Base-by-base conservation (phyloP, 2,329 filamentous ascomycete species). In the Conoideocrella luteorostrata region DNA sequence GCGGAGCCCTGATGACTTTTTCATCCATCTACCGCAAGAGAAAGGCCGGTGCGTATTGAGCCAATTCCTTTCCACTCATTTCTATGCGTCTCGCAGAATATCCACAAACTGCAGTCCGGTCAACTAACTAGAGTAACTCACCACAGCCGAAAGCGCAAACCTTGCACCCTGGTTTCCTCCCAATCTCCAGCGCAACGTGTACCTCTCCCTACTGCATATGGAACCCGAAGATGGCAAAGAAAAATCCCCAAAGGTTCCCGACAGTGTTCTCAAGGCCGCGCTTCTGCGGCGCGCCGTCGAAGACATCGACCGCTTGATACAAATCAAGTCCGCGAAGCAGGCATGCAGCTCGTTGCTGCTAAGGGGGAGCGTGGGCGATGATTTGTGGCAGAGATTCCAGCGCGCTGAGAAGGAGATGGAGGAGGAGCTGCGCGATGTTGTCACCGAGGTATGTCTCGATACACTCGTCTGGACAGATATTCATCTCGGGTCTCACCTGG, bases 371-470 rank as follows among this genome's bases (percentile, higher is more conserved):
- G 89, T 98, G 2, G 91, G 93, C 12, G 93, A 98, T 62, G 93
- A 98, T 64, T 68, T 98, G 54, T 95, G 89, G 86, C 88, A 96
- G 71, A 77, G 91, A 30, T 95, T 97, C 65, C 68, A 83, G 66
- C 78, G 88, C 40, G 93, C 91, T 1, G 93, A 98, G 77, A 90
- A 94, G 71, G 93, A 98, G 68, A 94, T 97, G 74, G 90, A 98
- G 69, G 88, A 89, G 53, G 93, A 98, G 68, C 74, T 98, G 49
- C 80, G 88, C 56, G 93, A 98, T 66, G 91, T 97, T 20, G 89
- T 97, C 26, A 79, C 82, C 56, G 91, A 97, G 82, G 89, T 94
- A 65, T 49, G 75, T 21, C 15, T 39, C n/a, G n/a, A n/a, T n/a
- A n/a, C n/a, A n/a, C n/a, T n/a, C n/a, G n/a, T n/a, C n/a, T n/a